These are phyloP conservation scores for Ceratocystis papillata DNA, from an alignment of 2,329 filamentous ascomycete species.

Conservation along the genomic window DNA sequence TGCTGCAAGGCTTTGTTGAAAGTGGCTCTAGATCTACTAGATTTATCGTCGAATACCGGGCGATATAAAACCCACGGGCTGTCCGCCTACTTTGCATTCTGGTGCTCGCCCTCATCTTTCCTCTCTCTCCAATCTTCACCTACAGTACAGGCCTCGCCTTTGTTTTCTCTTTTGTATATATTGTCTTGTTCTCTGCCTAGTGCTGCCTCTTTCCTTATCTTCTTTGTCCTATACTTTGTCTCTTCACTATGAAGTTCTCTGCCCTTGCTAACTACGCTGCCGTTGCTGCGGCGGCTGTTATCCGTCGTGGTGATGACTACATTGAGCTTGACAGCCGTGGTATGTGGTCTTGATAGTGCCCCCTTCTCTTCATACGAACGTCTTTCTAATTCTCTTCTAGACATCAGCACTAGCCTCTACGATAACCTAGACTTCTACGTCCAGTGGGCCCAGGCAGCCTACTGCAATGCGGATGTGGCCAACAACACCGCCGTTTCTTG, in stretches of 20 bases:
- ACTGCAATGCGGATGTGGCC: slow-evolving; percentile 22
- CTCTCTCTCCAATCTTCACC: slow-evolving; percentile 16
- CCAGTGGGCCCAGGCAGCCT: slow-evolving; percentile 23
- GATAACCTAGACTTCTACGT: slow-evolving; percentile 23
- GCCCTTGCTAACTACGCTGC: slow-evolving; percentile 20
- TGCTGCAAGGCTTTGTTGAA: background rate
- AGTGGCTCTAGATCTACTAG: background rate
- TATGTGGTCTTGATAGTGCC: slow-evolving; percentile 10
- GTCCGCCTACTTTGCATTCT: slow-evolving; percentile 9
- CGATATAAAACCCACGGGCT: slow-evolving; percentile 13
- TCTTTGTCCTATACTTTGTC: background rate
- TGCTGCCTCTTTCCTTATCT: background rate
- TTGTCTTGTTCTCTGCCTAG: background rate
- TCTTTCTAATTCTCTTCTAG: slow-evolving; percentile 6
- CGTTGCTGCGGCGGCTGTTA: slow-evolving; percentile 22
- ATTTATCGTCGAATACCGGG: background rate
- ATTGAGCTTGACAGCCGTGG: slow-evolving; percentile 20
- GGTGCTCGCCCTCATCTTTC: slow-evolving; percentile 11
- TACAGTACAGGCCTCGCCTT: background rate
- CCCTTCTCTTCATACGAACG: background rate
- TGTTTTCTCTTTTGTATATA: background rate
- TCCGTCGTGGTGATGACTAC: slow-evolving; percentile 20
- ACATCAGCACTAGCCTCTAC: slow-evolving; percentile 16
- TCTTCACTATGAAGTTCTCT: slow-evolving; percentile 22
- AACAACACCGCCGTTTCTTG: slow-evolving; percentile 20